Evolutionary conservation across 2,329 filamentous ascomycete species (phyloP).

Genomic region (Trichoderma polysporum): DNA sequence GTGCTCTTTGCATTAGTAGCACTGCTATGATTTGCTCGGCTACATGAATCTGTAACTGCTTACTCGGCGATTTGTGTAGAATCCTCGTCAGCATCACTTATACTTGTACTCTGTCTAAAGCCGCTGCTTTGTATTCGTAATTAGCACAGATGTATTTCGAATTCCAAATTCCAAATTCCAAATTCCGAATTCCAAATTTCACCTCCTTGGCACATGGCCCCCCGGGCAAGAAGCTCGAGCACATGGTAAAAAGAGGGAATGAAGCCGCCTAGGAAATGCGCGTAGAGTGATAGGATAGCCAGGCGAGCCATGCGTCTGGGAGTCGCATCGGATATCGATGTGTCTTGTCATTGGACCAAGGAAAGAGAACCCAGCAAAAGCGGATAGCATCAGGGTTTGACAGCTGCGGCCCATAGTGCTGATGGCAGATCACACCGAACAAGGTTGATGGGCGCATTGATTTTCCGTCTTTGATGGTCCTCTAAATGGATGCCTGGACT

Average conservation of each 20-base stretch:
- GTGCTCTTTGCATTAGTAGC: background rate
- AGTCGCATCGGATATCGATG: slow-evolving; percentile 10
- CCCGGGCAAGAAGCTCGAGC: background rate
- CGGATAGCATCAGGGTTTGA: background rate
- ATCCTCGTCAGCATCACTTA: background rate
- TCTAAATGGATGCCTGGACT: background rate
- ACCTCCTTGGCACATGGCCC: background rate
- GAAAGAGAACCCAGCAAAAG: background rate
- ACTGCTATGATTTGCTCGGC: background rate
- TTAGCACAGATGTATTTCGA: background rate
- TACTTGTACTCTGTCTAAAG: too few species aligned
- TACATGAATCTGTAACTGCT: background rate
- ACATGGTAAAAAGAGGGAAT: background rate
- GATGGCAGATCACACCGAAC: background rate
- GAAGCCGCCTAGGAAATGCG: background rate
- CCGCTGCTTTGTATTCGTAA: background rate
- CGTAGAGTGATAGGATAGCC: background rate
- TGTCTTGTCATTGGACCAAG: background rate
- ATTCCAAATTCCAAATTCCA: background rate
- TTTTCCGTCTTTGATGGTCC: slow-evolving; percentile 1
- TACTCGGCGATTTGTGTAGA: background rate
- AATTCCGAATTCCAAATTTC: background rate
- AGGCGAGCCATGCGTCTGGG: background rate
- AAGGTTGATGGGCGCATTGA: background rate
- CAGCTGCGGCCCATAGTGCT: background rate